phyloP scores from a whole-genome alignment of 192 early-diverging fungal species.

The Coemansia sp. region DNA sequence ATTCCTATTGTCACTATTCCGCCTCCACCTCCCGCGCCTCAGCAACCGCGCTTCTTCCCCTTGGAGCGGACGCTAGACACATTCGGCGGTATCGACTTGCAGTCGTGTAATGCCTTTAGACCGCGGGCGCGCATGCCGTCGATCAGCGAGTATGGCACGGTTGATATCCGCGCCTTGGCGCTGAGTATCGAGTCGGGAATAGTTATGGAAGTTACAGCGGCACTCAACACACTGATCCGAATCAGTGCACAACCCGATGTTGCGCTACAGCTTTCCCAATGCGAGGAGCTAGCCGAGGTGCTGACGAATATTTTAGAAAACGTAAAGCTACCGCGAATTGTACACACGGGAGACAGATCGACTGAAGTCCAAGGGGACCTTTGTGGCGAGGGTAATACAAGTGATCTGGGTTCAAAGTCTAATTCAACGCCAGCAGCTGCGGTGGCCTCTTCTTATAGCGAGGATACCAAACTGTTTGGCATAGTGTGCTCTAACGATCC shows the following conservation, averaged over 20 bases:
- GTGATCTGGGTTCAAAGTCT: background rate
- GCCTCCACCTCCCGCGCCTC: slow-evolving; percentile 29
- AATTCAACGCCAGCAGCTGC: background rate
- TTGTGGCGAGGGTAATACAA: background rate
- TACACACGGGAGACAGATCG: background rate
- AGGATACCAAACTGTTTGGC: slow-evolving; percentile 33
- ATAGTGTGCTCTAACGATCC: slow-evolving; percentile 18
- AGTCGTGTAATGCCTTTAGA: slow-evolving; percentile 61
- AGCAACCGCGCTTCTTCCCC: slow-evolving; percentile 43
- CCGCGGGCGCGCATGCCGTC: slow-evolving; percentile 59
- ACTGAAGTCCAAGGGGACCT: background rate
- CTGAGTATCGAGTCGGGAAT: slow-evolving; percentile 82
- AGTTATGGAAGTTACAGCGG: slow-evolving; percentile 72
- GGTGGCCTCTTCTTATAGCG: slow-evolving; percentile 26
- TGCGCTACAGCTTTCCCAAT: slow-evolving; percentile 60
- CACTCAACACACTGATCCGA: slow-evolving; percentile 72
- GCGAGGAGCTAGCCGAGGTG: slow-evolving; percentile 71
- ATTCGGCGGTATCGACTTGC: slow-evolving; percentile 77
- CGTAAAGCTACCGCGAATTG: slow-evolving; percentile 16
- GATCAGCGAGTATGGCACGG: slow-evolving; percentile 58
- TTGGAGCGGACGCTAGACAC: slow-evolving; percentile 70
- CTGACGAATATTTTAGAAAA: slow-evolving; percentile 66
- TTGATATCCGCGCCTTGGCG: slow-evolving; percentile 76
- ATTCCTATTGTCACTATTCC: slow-evolving; percentile 25
- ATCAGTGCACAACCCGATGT: slow-evolving; percentile 61